Conservation (phyloP, 192 early-diverging fungal species). For the Coemansia sp. region DNA sequence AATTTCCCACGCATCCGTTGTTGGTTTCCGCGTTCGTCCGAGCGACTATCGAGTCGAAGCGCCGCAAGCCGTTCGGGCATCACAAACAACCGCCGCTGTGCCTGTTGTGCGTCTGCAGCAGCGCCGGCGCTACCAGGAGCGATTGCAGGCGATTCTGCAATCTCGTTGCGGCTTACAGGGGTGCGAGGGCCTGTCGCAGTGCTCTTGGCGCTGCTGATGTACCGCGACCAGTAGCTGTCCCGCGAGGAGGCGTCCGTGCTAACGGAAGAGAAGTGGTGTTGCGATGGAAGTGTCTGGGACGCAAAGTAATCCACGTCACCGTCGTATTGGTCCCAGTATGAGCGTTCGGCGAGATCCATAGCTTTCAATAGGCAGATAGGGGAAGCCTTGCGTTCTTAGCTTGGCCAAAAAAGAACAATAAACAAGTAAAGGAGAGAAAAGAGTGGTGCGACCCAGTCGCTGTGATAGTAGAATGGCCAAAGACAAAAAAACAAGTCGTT, state of each 20-base stretch:
- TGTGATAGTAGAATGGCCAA: neutral
- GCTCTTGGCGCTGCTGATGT: conserved; percentile 10
- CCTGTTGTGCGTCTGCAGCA: neutral
- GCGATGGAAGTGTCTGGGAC: neutral
- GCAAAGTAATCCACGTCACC: conserved; percentile 13
- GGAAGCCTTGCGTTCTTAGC: neutral
- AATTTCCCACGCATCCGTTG: neutral
- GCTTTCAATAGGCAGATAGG: neutral
- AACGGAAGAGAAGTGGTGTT: neutral
- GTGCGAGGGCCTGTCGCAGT: conserved; percentile 1
- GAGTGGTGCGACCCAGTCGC: neutral
- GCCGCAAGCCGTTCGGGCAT: conserved; percentile 35
- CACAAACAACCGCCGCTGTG: conserved; percentile 30
- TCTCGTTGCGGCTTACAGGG: conserved; percentile 4
- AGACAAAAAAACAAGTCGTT: too few species aligned
- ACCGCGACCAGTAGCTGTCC: conserved; percentile 53
- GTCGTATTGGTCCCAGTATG: conserved; percentile 51
- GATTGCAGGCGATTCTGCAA: neutral
- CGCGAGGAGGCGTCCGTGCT: conserved; percentile 20
- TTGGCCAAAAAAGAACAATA: neutral
- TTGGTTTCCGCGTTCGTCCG: conserved; percentile 3
- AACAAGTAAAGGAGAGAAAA: neutral
- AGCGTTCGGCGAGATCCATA: conserved; percentile 28
- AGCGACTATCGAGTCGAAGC: conserved; percentile 13
- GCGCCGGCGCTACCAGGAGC: neutral